These are phyloP conservation scores for Fraxinus sp. DNA, from an alignment of 305 asterid genomes.

Conservation along the genomic window DNA sequence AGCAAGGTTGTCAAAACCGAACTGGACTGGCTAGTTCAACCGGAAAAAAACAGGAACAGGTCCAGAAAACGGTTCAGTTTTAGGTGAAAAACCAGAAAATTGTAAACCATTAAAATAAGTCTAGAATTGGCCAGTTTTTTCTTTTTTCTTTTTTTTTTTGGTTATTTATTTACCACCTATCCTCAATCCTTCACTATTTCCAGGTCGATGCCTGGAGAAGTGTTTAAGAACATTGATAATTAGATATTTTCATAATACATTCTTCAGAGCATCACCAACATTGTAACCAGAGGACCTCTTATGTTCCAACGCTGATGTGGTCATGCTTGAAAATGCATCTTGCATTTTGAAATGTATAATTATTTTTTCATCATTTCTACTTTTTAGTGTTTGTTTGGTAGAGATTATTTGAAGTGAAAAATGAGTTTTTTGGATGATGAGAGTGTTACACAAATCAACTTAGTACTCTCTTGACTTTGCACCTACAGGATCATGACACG, in stretches of 20 bases:
- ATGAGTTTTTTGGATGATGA: background rate
- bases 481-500: background rate
- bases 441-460: background rate
- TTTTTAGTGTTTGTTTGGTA: background rate
- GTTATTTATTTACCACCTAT: background rate
- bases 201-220: background rate
- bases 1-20: background rate
- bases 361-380: background rate
- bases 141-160: background rate
- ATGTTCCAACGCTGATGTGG: conserved; percentile 6
- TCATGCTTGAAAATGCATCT: background rate
- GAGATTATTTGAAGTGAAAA: background rate
- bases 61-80: background rate
- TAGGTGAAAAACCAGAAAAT: background rate
- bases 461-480: background rate
- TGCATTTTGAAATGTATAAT: background rate
- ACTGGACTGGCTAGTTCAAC: background rate
- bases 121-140: background rate
- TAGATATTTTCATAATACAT: background rate
- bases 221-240: background rate
- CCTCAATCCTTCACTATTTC: background rate
- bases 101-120: background rate
- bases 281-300: background rate
- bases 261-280: background rate
- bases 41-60: background rate